Evolutionary conservation across 2,329 filamentous ascomycete genomes (phyloP), one percentile per base, ranked within the genome.

Genomic region (Dactylellina sp.): DNA sequence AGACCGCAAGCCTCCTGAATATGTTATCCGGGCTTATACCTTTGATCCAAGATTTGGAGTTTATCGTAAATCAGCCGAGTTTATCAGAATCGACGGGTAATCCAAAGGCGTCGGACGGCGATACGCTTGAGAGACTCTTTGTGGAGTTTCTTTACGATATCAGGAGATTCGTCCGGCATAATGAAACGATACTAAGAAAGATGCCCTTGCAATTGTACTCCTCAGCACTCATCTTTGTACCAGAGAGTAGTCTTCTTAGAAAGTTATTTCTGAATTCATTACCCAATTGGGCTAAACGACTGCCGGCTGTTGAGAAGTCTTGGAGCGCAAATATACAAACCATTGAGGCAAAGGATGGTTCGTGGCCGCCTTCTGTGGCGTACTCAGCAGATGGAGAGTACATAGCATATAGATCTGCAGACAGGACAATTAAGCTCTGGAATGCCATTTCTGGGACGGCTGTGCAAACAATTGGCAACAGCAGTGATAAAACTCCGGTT

Each of bases 1-100:
- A 82, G 68, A 80, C 79, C 7, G 77, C 81, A 52, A 78, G 79
- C 40, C 77, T 79, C 44, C 77, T 81, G 35, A 59, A 62, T 18
- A 5, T 62, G 16, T 18, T 62, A 18, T 9, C 2, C 9, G 1
- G 50, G 24, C 7, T 18, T 22, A 35, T 20, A 22, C 16, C 2
- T 37, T 60, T 37, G 9, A 7, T 18, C 25, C 25, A 14, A 18
- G 4, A 59, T n/a, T 20, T 12, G 9, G 24, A 35, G 9, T 35
- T 16, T 18, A 42, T 14, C 16, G 14, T 7, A 6, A 18, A 28
- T 20, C 11, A 16, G 18, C 32, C 3, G 47, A 20, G 20, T 12
- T 5, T 32, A 5, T 32, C 28, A 9, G 9, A 32, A 32, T 5
- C 28, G 5, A 4, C 9, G 28, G 28, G 9, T 32, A 9, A 4